Evolutionary conservation across 1,284 basidiomycete species (phyloP), one percentile per base, ranked within the genome.

Genomic region (Irpex lacteus): DNA sequence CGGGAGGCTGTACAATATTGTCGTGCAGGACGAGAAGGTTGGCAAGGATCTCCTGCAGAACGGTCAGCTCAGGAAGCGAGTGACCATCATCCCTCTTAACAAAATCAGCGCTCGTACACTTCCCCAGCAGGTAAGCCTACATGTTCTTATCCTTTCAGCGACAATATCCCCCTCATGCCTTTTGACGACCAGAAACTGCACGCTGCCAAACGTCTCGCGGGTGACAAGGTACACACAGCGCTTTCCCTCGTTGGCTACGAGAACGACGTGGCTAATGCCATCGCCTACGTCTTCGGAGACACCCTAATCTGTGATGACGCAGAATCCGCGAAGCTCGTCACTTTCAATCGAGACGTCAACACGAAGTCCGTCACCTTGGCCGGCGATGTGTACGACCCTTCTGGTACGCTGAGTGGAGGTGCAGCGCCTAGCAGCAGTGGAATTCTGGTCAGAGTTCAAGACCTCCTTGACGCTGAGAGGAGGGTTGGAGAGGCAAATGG

Each of bases 331-430:
- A 95, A 96, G 73, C 80, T 82, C 0, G 93, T 98, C 50, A 98
- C 98, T 0, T 99, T 98, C 79, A 77, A 82, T 26, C 80, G 77
- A 5, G 84, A 89, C 32, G 84, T 91, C 15, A 80, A 84, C 13
- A 87, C 92, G 66, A 90, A 90, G 64, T 96, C 93, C 9, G 96
- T 99, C 60, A 99, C 98, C 1, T 82, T 97, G 18, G 91, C 96
- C 32, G 98, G 98, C 15, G 98, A 99, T 72, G 89, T 98, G 5
- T 99, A 99, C 76, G 97, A 99, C 70, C 97, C 98, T 0, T 92
- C 92, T 3, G 98, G 98, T 3, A 97, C 94, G 0, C 85, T 99
- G 7, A 95, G 91, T 21, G 98, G 98, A 36, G 98, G 98, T 9
- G 89, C 95, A 4, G 90, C 94, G 1, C 92, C 95, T 0, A 89